Evolutionary conservation across 257 asterid species (phyloP).

Genomic region (Solanum gandarillasii): DNA sequence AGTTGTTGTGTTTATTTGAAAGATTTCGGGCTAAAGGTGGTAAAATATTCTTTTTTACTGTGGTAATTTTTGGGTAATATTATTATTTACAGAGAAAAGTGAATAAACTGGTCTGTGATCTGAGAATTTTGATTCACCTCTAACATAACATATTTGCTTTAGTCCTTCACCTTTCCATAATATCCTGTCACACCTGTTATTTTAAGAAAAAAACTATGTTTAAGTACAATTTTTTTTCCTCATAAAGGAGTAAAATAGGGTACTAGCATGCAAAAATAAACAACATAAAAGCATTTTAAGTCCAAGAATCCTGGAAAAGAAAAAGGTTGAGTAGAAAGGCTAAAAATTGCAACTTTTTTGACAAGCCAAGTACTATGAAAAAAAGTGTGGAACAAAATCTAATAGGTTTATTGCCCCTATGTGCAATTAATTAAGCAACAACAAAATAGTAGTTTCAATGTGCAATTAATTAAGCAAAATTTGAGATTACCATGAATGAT

Average conservation of each 20-base stretch:
- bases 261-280: background rate
- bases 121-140: conserved; percentile 79
- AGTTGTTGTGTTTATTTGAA: background rate
- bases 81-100: conserved; percentile 36
- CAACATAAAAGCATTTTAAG: background rate
- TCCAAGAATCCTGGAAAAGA: background rate
- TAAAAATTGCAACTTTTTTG: background rate
- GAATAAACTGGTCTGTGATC: conserved; percentile 91
- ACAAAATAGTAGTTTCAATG: background rate
- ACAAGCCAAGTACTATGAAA: background rate
- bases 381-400: background rate
- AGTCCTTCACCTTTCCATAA: conserved; percentile 88
- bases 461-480: background rate
- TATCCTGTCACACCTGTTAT: conserved; percentile 78
- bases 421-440: background rate
- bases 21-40: background rate
- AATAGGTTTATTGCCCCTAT: background rate
- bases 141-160: conserved; percentile 51
- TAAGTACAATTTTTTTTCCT: background rate
- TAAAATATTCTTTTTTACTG: background rate
- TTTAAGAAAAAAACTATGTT: background rate
- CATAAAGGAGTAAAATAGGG: background rate
- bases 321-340: background rate
- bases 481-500: background rate
- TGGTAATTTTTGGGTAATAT: conserved; percentile 10